Conservation (phyloP, 345 rosid genomes). For the Gossypium turneri region DNA sequence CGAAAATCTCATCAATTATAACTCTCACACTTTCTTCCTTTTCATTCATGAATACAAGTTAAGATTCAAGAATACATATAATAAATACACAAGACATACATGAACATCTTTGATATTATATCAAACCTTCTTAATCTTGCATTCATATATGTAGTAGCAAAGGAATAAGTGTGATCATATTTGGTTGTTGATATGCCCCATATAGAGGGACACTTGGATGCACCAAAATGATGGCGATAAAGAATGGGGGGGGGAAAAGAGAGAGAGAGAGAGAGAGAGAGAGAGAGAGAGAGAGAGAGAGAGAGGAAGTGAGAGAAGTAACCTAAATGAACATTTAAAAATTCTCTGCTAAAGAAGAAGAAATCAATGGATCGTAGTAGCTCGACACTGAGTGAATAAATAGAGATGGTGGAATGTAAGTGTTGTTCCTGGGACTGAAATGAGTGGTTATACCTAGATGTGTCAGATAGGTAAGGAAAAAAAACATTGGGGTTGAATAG, state of each 20-base stretch:
- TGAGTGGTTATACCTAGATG: conserved; percentile 31
- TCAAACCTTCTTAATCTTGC: not conserved
- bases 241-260: not conserved
- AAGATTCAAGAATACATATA: not conserved
- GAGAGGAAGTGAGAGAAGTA: not conserved
- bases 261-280: not conserved
- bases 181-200: conserved; percentile 7
- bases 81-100: not conserved
- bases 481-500: conserved; percentile 25
- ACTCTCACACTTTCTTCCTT: not conserved
- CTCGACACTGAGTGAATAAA: conserved; percentile 14
- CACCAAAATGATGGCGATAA: not conserved
- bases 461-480: conserved; percentile 30
- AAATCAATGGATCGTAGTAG: conserved; percentile 5
- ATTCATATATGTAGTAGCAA: not conserved
- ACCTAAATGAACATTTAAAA: not conserved
- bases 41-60: not conserved
- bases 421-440: conserved; percentile 38
- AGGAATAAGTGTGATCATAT: conserved; percentile 2
- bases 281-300: not conserved
- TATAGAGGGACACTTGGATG: conserved; percentile 9
- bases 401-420: conserved; percentile 8
- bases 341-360: not conserved
- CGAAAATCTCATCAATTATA: not conserved
- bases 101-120: not conserved